A percentile compares a stretch with the other conserved stretches of the same genome.
phyloP scores from a whole-genome alignment of 2,329 filamentous ascomycete species.

The Beauveria pseudobassiana region DNA sequence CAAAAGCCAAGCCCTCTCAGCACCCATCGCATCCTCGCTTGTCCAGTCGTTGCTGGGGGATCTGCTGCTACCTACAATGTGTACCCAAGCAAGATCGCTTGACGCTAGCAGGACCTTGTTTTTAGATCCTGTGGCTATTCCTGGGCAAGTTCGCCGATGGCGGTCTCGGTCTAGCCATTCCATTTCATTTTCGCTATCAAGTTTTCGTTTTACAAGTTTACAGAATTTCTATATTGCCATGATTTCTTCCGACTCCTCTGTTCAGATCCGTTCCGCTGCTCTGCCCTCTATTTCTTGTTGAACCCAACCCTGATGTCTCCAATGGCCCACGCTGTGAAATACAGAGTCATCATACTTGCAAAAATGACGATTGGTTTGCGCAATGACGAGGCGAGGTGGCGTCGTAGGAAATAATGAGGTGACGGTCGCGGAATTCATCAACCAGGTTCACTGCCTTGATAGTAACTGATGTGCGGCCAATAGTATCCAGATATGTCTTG shows the following conservation, averaged over 20 bases:
- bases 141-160: not conserved
- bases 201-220: slow-evolving; percentile 6
- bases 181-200: not conserved
- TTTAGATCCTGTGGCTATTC: not conserved
- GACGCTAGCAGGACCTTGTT: not conserved
- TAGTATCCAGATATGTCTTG: slow-evolving; percentile 87
- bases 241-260: not conserved
- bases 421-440: slow-evolving; percentile 79
- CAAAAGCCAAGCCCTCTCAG: not conserved
- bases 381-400: slow-evolving; percentile 67
- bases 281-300: slow-evolving; percentile 33
- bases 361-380: slow-evolving; percentile 85
- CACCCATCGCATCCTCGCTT: not conserved
- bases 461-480: slow-evolving; percentile 75
- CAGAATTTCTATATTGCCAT: slow-evolving; percentile 10
- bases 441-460: slow-evolving; percentile 80
- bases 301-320: slow-evolving; percentile 79
- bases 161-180: not conserved
- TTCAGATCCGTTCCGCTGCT: not conserved
- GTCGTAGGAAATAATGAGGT: slow-evolving; percentile 82
- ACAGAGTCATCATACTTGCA: slow-evolving; percentile 63
- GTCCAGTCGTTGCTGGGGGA: not conserved
- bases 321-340: slow-evolving; percentile 65
- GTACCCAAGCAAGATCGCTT: not conserved
- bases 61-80: not conserved